A percentile compares a stretch with the other conserved stretches of the same genome.
phyloP scores from a whole-genome alignment of 2,329 filamentous ascomycete genomes.

The Allantophomopsis lycopodina region DNA sequence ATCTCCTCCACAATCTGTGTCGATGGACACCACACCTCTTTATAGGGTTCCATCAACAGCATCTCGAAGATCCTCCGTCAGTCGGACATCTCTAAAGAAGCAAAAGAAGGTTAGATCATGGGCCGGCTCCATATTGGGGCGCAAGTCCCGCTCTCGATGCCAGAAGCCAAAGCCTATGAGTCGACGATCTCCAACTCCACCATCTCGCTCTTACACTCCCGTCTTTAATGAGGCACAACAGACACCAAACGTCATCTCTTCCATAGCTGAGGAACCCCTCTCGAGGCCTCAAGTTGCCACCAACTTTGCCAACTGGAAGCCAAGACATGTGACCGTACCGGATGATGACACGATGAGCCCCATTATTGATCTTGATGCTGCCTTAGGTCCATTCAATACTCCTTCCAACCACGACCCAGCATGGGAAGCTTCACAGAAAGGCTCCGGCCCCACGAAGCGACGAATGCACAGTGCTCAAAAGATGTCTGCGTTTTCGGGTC shows the following conservation, averaged over 20 bases:
- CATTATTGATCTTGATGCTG: conserved; percentile 89
- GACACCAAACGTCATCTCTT: not conserved
- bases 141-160: conserved; percentile 29
- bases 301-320: conserved; percentile 21
- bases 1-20: conserved; percentile 4
- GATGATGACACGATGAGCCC: conserved; percentile 58
- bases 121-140: conserved; percentile 34
- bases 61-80: conserved; percentile 14
- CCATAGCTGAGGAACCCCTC: conserved; percentile 1
- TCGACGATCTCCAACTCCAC: conserved; percentile 27
- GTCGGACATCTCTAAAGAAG: conserved; percentile 28
- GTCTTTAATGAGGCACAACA: conserved; percentile 6
- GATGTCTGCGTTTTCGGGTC: conserved; percentile 53
- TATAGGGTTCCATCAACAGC: conserved; percentile 9
- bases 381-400: conserved; percentile 83
- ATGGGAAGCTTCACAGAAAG: conserved; percentile 52
- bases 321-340: conserved; percentile 21
- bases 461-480: conserved; percentile 66
- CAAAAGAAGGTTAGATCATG: conserved; percentile 63
- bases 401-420: conserved; percentile 48
- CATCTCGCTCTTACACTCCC: conserved; percentile 17
- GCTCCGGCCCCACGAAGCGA: conserved; percentile 39
- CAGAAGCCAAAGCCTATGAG: conserved; percentile 24
- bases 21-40: conserved; percentile 7
- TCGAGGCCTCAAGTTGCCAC: conserved; percentile 9